These are phyloP conservation scores for Cladophialophora psammophila DNA, from an alignment of 2,329 filamentous ascomycete species.

Conservation along the genomic window DNA sequence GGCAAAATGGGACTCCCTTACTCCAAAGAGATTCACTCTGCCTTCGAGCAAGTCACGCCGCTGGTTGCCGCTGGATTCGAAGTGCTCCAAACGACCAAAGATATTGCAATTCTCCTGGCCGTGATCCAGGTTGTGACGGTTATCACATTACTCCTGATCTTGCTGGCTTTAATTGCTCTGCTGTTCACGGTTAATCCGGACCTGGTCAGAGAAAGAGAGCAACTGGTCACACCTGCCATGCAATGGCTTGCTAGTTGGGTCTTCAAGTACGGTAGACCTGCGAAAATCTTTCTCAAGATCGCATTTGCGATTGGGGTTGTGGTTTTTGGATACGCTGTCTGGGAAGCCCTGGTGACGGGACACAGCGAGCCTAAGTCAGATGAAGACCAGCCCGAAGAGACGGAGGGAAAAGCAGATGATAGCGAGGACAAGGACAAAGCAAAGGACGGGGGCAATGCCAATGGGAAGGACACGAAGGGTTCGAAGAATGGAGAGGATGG, in stretches of 20 bases:
- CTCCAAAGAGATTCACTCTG: constrained; percentile 59
- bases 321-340: constrained; percentile 24
- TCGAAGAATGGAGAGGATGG: constrained; percentile 11
- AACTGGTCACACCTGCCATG: constrained; percentile 54
- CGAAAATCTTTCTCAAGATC: constrained; percentile 74
- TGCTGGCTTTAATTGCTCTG: constrained; percentile 50
- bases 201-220: constrained; percentile 51
- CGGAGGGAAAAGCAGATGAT: constrained; percentile 12
- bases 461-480: constrained; percentile 19
- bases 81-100: constrained; percentile 58
- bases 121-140: constrained; percentile 57
- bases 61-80: constrained; percentile 59
- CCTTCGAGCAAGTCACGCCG: constrained; percentile 61
- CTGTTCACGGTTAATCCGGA: constrained; percentile 59
- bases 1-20: constrained; percentile 60
- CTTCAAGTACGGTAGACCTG: constrained; percentile 45
- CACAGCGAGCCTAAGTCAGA: constrained; percentile 17
- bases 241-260: constrained; percentile 43
- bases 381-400: constrained; percentile 17
- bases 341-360: constrained; percentile 25
- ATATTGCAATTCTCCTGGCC: constrained; percentile 58
- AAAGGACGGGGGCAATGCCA: constrained; percentile 2
- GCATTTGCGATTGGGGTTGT: constrained; percentile 60
- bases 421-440: constrained; percentile 17
- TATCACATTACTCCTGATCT: constrained; percentile 50